Percentiles rank a stretch among this genome's conserved stretches.
Evolutionary conservation across 2,329 filamentous ascomycete species (phyloP).

Genomic region (Amphichorda felina): DNA sequence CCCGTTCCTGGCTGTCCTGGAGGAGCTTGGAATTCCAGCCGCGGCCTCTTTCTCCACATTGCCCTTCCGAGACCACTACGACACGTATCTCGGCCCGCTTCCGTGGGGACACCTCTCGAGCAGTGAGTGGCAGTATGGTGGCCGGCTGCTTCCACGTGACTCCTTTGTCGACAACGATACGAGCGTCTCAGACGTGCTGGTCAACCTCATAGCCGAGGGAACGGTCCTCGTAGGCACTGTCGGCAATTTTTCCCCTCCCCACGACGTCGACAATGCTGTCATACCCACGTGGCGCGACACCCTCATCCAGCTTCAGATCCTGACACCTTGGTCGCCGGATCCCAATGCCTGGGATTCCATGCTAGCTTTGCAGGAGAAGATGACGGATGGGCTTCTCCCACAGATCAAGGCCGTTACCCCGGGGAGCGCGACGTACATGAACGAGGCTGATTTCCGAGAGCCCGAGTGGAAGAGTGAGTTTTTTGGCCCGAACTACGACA

Average conservation of each 20-base stretch:
- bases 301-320: constrained; percentile 17
- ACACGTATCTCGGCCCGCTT: constrained; percentile 21
- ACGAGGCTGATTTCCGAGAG: constrained; percentile 36
- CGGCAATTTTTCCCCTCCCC: constrained; percentile 7
- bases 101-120: constrained; percentile 19
- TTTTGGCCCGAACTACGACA: constrained; percentile 32
- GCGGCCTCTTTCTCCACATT: constrained; percentile 11
- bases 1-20: constrained; percentile 16
- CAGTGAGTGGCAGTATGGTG: constrained; percentile 20
- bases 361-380: constrained; percentile 11
- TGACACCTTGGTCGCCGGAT: constrained; percentile 12
- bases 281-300: constrained; percentile 23
- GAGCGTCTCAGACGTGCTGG: constrained; percentile 1
- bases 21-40: constrained; percentile 11
- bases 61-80: constrained; percentile 19
- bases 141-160: constrained; percentile 20
- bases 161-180: constrained; percentile 7
- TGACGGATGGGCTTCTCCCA: constrained; percentile 18
- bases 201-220: constrained; percentile 6
- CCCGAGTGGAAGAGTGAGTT: constrained; percentile 28
- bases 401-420: constrained; percentile 24
- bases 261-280: constrained; percentile 21
- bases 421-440: constrained; percentile 32
- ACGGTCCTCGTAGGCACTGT: constrained; percentile 8
- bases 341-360: constrained; percentile 10